Conservation (phyloP, 352 stramenopile genomes). For the Globisporangium parvum region DNA sequence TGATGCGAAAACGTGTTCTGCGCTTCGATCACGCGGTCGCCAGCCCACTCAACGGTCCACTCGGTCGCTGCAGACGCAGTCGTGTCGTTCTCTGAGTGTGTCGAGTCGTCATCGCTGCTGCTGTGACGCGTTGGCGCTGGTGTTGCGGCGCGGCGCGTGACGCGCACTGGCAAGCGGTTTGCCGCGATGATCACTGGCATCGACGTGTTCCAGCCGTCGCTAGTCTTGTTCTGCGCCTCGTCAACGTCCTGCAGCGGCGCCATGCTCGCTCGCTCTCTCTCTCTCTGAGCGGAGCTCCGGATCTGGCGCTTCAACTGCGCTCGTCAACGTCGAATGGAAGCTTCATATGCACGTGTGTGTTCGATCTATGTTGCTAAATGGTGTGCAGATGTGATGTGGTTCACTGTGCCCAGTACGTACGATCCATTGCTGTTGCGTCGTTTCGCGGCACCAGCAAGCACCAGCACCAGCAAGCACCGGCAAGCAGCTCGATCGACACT, state of each 20-base stretch:
- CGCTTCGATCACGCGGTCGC: conserved; percentile 68
- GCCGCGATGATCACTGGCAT: conserved; percentile 70
- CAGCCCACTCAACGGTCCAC: conserved; percentile 62
- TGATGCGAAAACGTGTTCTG: conserved; percentile 71
- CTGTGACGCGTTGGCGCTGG: neutral
- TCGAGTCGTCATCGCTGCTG: no score
- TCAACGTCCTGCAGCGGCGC: neutral
- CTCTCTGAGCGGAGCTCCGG: no score
- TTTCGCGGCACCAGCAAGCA: no score
- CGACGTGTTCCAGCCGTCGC: conserved; percentile 41
- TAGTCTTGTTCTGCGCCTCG: neutral
- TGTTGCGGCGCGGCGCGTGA: conserved; percentile 12
- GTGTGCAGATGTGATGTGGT: no score
- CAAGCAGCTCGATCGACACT: no score
- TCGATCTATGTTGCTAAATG: no score
- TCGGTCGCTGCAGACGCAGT: conserved; percentile 1
- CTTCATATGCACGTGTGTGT: neutral
- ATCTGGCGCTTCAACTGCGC: no score
- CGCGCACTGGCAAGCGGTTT: conserved; percentile 55
- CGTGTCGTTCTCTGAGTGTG: no score
- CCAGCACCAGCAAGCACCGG: no score
- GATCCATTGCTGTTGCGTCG: neutral
- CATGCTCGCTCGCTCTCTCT: neutral
- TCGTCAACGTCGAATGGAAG: no score
- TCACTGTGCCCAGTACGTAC: neutral